Conservation (phyloP, 2,329 filamentous ascomycete genomes). For the Lachnellula willkommii region DNA sequence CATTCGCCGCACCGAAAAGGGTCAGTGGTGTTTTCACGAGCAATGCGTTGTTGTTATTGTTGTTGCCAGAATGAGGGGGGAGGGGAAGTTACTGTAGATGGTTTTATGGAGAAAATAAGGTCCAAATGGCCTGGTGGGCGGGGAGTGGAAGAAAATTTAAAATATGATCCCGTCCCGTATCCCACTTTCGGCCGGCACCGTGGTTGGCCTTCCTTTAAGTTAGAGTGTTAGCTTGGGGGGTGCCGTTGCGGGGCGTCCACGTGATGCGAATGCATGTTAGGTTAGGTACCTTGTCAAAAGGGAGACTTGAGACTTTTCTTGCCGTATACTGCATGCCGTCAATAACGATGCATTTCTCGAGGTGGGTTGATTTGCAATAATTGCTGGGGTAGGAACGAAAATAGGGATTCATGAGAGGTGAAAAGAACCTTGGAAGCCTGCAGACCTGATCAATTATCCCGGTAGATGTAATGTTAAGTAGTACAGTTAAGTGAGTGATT, state of each 20-base stretch:
- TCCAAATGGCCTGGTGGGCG: neutral
- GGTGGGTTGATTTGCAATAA: no score
- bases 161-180: neutral
- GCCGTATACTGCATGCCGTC: no score
- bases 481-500: no score
- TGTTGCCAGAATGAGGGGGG: neutral
- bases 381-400: no score
- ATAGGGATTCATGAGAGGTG: no score
- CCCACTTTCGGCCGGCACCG: constrained; percentile 9
- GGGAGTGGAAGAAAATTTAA: neutral
- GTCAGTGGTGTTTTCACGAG: neutral
- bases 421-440: no score
- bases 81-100: neutral
- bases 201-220: no score
- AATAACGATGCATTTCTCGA: no score
- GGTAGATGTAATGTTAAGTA: no score
- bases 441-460: no score
- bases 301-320: no score
- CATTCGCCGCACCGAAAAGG: constrained; percentile 30
- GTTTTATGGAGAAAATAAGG: neutral
- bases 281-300: no score
- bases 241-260: neutral
- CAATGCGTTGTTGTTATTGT: neutral
- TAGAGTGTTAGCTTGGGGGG: neutral
- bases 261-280: neutral